Evolutionary conservation across 495 filamentous ascomycete species (phyloP), one percentile per base, ranked within the genome.

Genomic region (Hyaloscypha finlandica): DNA sequence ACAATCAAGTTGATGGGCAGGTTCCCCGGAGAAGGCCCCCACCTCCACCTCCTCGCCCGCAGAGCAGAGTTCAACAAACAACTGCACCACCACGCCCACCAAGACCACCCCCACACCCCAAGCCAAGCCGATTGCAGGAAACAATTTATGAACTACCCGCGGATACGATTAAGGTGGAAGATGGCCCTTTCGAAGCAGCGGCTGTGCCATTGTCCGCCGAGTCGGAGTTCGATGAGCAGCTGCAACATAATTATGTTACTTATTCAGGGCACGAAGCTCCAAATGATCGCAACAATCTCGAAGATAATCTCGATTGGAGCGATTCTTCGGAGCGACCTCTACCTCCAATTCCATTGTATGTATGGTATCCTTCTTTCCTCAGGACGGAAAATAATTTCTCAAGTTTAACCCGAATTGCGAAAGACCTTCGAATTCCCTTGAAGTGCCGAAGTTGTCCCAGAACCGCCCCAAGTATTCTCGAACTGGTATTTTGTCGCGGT

Each of bases 401-500:
- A 56, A 56, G 53, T 56, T 56, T 56, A n/a, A 31, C 29, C 53
- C 22, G 29, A 56, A 25, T 56, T 14, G 53, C 53, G 16, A 56
- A 56, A 25, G 29, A 56, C 29, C 53, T 56, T 29, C 22, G 29
- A 14, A 56, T 56, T 14, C 53, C 53, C 8, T 31, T 56, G 29
- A 31, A 25, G 29, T 56, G 53, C 16, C 22, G 53, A 56, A 8
- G 5, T 29, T 56, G 53, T 56, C 29, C 0, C 20, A 56, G 53
- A n/a, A 56, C 20, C 29, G 9, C 53, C 29, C 53, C 3, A 14
- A 25, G 29, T 29, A 11, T 56, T 6, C 20, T 6, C 20, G 53
- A 56, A 56, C 30, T 56, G 53, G 53, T 56, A 6, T 56, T 29
- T 56, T 56, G 53, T 56, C 53, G 29, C 3, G 53, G 53, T 31